Evolutionary conservation across 805 yeast genomes (phyloP).

Genomic region (Metschnikowia dekortorum): DNA sequence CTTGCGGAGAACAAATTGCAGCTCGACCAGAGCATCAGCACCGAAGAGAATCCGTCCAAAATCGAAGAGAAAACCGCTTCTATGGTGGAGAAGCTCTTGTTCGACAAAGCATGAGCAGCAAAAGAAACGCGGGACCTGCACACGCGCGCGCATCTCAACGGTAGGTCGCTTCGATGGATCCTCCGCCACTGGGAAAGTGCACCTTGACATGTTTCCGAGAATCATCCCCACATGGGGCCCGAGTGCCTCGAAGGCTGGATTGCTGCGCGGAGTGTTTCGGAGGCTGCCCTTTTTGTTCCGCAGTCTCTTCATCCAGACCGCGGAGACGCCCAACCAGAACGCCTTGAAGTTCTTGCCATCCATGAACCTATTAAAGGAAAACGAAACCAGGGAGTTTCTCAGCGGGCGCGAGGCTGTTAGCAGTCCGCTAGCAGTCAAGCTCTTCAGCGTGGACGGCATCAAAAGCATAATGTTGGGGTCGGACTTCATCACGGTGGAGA

Average conservation of each 20-base stretch:
- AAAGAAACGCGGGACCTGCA: conserved; percentile 3
- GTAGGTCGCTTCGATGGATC: conserved; percentile 4
- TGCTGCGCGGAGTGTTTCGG: background rate
- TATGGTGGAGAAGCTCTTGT: conserved; percentile 47
- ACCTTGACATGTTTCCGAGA: conserved; percentile 1
- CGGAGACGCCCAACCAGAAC: conserved; percentile 80
- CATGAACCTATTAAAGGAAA: conserved; percentile 51
- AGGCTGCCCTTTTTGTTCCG: background rate
- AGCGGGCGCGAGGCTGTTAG: conserved; percentile 70
- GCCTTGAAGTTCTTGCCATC: conserved; percentile 84
- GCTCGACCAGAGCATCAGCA: conserved; percentile 63
- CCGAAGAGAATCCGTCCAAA: conserved; percentile 34
- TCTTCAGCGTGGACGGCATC: conserved; percentile 74
- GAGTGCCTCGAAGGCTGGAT: background rate
- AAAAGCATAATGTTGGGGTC: conserved; percentile 74
- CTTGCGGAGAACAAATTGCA: conserved; percentile 89
- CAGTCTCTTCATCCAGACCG: conserved; percentile 68
- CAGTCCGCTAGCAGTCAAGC: conserved; percentile 73
- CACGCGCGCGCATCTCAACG: background rate
- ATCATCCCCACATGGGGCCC: background rate
- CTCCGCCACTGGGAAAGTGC: conserved; percentile 3
- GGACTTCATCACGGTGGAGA: conserved; percentile 80
- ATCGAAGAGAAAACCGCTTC: conserved; percentile 51
- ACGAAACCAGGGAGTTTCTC: conserved; percentile 66
- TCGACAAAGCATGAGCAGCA: conserved; percentile 19